phyloP scores from a whole-genome alignment of 148 eudicot species.

The Vaccinium corymbosum region DNA sequence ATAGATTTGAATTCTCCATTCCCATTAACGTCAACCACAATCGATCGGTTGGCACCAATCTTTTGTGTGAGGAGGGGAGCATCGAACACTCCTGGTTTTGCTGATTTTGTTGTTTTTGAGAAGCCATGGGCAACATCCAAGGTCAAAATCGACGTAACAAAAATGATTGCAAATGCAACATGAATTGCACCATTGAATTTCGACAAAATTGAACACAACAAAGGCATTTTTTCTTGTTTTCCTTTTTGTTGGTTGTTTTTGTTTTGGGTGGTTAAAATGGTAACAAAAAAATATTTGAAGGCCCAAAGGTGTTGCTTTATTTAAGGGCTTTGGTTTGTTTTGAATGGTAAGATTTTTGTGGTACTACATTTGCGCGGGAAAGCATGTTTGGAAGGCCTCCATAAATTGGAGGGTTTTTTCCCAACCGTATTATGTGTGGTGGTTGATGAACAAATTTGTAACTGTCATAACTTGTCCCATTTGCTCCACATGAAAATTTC shows the following conservation, averaged over 20 bases:
- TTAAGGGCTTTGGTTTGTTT: not conserved
- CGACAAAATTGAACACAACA: conserved; percentile 7
- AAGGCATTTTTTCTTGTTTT: conserved; percentile 9
- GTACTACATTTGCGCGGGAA: too few relatives aligned
- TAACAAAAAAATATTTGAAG: not conserved
- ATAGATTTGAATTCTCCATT: conserved; percentile 58
- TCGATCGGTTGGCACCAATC: conserved; percentile 38
- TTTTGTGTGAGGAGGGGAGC: conserved; percentile 38
- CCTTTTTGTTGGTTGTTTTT: too few relatives aligned
- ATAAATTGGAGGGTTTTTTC: not conserved
- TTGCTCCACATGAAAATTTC: not conserved
- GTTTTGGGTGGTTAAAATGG: not conserved
- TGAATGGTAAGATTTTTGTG: not conserved
- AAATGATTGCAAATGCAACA: conserved; percentile 22
- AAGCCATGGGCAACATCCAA: conserved; percentile 28
- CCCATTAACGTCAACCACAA: conserved; percentile 63
- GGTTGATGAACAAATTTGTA: not conserved
- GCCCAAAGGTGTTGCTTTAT: not conserved
- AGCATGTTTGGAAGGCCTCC: not conserved
- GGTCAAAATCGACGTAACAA: conserved; percentile 1
- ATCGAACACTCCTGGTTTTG: conserved; percentile 29
- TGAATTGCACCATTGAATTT: conserved; percentile 14
- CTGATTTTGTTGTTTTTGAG: not conserved
- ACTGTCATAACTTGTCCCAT: not conserved
- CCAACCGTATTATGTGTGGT: not conserved